Conservation (phyloP, 176 grass and related monocot genomes). For the Carex kokanica region DNA sequence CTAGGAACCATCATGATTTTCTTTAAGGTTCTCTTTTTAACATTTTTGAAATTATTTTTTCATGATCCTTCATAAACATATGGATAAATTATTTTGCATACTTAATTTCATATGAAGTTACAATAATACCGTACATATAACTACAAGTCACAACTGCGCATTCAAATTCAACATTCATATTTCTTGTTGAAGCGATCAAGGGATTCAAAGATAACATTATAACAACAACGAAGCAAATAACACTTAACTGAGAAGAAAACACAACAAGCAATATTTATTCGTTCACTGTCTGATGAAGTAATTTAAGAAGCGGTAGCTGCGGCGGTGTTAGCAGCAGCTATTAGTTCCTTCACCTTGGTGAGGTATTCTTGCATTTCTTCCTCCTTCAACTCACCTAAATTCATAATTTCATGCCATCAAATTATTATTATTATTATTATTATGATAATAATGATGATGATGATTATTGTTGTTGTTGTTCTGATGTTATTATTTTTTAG, state of each 20-base stretch:
- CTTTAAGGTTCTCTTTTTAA: neutral
- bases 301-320: conserved; percentile 17
- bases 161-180: neutral
- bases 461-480: neutral
- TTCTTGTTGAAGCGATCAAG: neutral
- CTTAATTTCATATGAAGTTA: neutral
- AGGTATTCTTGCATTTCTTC: conserved; percentile 76
- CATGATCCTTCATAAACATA: neutral
- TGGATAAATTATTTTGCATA: neutral
- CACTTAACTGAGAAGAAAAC: neutral
- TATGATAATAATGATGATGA: no score
- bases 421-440: neutral
- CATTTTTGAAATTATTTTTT: neutral
- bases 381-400: conserved; percentile 55
- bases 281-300: neutral
- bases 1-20: neutral
- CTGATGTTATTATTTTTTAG: neutral
- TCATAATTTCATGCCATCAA: neutral
- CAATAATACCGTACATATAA: neutral
- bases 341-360: conserved; percentile 75
- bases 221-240: neutral
- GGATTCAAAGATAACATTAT: neutral
- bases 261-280: neutral
- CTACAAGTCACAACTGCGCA: neutral
- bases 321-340: conserved; percentile 21